phyloP scores from a whole-genome alignment of 2,329 filamentous ascomycete genomes.

The Plectosphaerella plurivora region DNA sequence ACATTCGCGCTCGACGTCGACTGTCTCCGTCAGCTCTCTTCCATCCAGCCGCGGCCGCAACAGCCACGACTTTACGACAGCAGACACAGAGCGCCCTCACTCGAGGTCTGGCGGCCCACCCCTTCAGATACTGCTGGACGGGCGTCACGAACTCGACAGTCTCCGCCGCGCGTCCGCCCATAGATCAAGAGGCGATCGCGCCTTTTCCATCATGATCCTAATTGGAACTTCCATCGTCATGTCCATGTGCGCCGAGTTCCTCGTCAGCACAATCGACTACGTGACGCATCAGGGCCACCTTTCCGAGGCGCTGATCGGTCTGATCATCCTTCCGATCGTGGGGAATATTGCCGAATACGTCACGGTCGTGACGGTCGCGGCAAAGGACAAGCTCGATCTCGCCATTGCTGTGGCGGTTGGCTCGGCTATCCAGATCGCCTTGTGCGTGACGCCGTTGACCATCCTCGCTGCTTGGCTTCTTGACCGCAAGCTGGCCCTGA shows the following conservation, averaged over 20 bases:
- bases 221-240: slow-evolving; percentile 51
- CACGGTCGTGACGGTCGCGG: slow-evolving; percentile 56
- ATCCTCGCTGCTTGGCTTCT: slow-evolving; percentile 57
- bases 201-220: slow-evolving; percentile 44
- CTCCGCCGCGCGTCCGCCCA: neutral
- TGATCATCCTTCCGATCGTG: slow-evolving; percentile 58
- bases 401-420: slow-evolving; percentile 58
- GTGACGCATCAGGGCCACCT: slow-evolving; percentile 44
- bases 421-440: slow-evolving; percentile 56
- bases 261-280: slow-evolving; percentile 54
- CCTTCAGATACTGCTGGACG: neutral
- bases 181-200: slow-evolving; percentile 6
- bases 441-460: slow-evolving; percentile 57
- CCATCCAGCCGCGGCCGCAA: neutral
- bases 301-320: slow-evolving; percentile 54
- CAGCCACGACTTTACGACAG: neutral
- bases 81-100: neutral
- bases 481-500: slow-evolving; percentile 54
- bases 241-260: slow-evolving; percentile 56
- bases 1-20: neutral
- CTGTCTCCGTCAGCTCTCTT: neutral
- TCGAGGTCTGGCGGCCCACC: neutral
- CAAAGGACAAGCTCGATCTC: slow-evolving; percentile 58
- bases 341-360: slow-evolving; percentile 61
- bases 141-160: neutral